A percentile compares a stretch with the other conserved stretches of the same genome.
phyloP scores from a whole-genome alignment of 1,139 yeast species.

The Neolecta irregularis region DNA sequence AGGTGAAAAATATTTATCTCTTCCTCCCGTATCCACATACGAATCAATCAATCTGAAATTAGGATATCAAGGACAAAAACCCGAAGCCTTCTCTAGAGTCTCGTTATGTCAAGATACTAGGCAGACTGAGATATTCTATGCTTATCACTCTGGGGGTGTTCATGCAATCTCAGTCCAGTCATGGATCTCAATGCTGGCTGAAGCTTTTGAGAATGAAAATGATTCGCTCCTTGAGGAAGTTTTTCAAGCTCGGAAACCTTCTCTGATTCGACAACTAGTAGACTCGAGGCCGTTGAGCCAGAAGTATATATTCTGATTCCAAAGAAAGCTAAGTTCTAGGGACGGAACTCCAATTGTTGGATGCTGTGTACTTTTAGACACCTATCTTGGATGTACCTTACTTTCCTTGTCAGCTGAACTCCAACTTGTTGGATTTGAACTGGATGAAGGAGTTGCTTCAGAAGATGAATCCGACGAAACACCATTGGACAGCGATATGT shows the following conservation, averaged over 20 bases:
- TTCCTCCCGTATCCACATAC: conserved; percentile 4
- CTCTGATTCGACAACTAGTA: conserved; percentile 6
- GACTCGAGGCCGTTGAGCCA: no score
- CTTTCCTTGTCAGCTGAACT: no score
- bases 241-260: conserved; percentile 4
- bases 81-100: not conserved
- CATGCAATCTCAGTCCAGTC: conserved; percentile 2
- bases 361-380: no score
- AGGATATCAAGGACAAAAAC: not conserved
- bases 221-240: not conserved
- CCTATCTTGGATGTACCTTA: no score
- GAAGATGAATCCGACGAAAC: no score
- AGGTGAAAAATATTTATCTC: no score
- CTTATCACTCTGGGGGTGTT: conserved; percentile 5
- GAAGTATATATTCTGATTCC: no score
- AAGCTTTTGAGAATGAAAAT: conserved; percentile 4
- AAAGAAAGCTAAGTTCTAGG: no score
- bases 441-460: no score
- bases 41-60: conserved; percentile 4
- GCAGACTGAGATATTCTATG: conserved; percentile 1
- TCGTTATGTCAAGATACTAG: not conserved
- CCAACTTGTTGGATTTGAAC: no score
- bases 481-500: no score
- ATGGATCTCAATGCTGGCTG: conserved; percentile 6
- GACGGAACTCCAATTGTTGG: no score